Base-by-base conservation (phyloP, 768 basidiomycete genomes). In the Trametes coccinea region DNA sequence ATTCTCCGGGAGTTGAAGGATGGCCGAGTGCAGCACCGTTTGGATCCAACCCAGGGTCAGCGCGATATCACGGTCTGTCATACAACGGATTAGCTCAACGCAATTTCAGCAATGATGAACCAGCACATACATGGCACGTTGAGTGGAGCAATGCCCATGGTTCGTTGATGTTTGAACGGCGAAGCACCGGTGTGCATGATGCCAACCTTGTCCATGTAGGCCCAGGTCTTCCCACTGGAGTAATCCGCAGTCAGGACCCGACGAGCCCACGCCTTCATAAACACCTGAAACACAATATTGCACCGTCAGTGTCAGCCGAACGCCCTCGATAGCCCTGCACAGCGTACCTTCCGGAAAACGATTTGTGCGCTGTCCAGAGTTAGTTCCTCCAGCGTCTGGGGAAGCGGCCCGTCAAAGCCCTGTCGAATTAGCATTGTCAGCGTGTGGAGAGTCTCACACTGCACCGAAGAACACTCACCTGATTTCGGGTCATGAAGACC, bases 131-230 rank as follows among this genome's bases (percentile, higher is more conserved):
- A 63, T 60, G 74, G 74, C 5, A 75, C 74, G 59, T 73, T 70
- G 30, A 75, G 60, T 7, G 74, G 74, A 10, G 65, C 59, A 46
- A 71, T 70, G 63, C 71, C 69, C 69, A 71, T 68, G 4, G 72
- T 70, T 27, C 77, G 69, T 45, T 71, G 71, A 58, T 80, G 79
- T 53, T 75, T 73, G 69, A 81, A 80, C 0, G 78, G 76, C 45
- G 74, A 70, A 11, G 72, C 72, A 11, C 80, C 81, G 0, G 80
- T 82, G 64, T 82, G 81, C 80, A 82, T 82, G 45, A 79, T 66
- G 2, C 79, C 80, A 39, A 82, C 81, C 63, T 79, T 81, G 64
- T 72, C 70, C 71, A 73, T 71, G 59, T 81, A 81, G 43, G 78
- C 77, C 80, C 79, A 82, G 8, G 75, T 77, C 55, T 74, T 73